These are phyloP conservation scores for Endocalyx cinctus DNA, from an alignment of 2,329 filamentous ascomycete genomes.

Conservation along the genomic window DNA sequence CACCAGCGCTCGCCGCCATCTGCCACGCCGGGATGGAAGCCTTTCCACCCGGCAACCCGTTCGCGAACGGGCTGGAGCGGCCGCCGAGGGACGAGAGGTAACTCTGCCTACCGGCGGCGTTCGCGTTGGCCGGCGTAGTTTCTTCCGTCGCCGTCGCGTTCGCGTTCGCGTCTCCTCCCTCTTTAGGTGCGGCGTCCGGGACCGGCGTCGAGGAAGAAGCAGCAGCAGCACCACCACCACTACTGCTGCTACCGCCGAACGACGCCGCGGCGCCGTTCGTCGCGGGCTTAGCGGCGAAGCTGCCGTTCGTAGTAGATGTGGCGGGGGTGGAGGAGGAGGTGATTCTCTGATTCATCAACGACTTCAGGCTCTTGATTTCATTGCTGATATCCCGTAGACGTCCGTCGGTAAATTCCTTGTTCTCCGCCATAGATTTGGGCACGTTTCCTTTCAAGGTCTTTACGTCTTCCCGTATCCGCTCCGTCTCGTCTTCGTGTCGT, in stretches of 20 bases:
- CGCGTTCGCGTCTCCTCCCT: constrained; percentile 1
- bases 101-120: constrained; percentile 20
- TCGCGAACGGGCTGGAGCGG: constrained; percentile 43
- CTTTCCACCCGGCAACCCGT: constrained; percentile 45
- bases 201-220: constrained; percentile 16
- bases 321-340: constrained; percentile 25
- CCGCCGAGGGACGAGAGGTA: constrained; percentile 31
- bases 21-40: constrained; percentile 79
- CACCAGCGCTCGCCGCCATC: constrained; percentile 53
- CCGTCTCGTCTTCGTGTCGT: constrained; percentile 80
- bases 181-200: constrained; percentile 19
- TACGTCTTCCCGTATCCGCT: constrained; percentile 82
- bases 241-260: constrained; percentile 13
- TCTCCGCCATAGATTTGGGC: constrained; percentile 81
- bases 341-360: constrained; percentile 67
- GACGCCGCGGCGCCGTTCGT: constrained; percentile 7
- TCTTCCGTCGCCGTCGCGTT: not conserved
- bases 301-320: constrained; percentile 5
- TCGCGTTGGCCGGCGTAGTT: too few relatives aligned
- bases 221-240: constrained; percentile 11
- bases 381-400: constrained; percentile 78
- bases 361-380: constrained; percentile 90
- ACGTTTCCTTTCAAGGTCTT: constrained; percentile 77
- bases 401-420: constrained; percentile 78
- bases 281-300: not conserved